These are phyloP conservation scores for Marsdenia floribunda DNA, from an alignment of 257 asterid genomes.

Conservation along the genomic window DNA sequence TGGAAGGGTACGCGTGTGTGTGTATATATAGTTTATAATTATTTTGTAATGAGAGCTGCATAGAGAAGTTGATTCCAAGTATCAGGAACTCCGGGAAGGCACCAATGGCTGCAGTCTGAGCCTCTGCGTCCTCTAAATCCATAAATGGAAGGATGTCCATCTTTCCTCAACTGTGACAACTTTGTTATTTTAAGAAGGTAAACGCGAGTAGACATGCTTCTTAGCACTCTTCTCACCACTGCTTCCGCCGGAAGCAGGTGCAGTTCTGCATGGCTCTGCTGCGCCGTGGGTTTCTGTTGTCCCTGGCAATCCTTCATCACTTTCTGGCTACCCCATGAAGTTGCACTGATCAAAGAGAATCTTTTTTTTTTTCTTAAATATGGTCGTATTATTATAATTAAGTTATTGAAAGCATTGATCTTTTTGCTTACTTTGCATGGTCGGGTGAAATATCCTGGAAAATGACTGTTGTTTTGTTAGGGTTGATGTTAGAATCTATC, in stretches of 20 bases:
- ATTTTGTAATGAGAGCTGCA: constrained; percentile 4
- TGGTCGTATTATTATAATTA: too few relatives aligned
- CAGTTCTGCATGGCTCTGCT: constrained; percentile 22
- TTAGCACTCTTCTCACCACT: constrained; percentile 19
- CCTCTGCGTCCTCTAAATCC: constrained; percentile 14
- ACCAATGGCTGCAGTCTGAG: constrained; percentile 41
- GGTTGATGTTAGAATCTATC: constrained; percentile 25
- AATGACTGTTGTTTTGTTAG: constrained; percentile 28
- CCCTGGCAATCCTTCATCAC: constrained; percentile 20
- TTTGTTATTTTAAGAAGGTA: constrained; percentile 26
- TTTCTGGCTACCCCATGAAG: constrained; percentile 22
- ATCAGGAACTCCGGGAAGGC: constrained; percentile 42
- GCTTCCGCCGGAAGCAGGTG: constrained; percentile 13
- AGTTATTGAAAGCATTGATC: too few relatives aligned
- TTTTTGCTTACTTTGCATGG: constrained; percentile 28
- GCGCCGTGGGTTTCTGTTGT: constrained; percentile 20
- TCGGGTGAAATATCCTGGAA: constrained; percentile 33
- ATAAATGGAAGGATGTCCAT: constrained; percentile 36
- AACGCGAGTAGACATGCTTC: constrained; percentile 16
- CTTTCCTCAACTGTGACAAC: constrained; percentile 29
- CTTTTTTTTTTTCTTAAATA: too few relatives aligned
- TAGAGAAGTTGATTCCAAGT: constrained; percentile 37
- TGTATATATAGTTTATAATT: too few relatives aligned
- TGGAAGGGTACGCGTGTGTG: too few relatives aligned
- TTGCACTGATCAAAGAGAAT: constrained; percentile 21